Base-by-base conservation (phyloP, 2,329 filamentous ascomycete genomes). In the Epichloe coenophiala region DNA sequence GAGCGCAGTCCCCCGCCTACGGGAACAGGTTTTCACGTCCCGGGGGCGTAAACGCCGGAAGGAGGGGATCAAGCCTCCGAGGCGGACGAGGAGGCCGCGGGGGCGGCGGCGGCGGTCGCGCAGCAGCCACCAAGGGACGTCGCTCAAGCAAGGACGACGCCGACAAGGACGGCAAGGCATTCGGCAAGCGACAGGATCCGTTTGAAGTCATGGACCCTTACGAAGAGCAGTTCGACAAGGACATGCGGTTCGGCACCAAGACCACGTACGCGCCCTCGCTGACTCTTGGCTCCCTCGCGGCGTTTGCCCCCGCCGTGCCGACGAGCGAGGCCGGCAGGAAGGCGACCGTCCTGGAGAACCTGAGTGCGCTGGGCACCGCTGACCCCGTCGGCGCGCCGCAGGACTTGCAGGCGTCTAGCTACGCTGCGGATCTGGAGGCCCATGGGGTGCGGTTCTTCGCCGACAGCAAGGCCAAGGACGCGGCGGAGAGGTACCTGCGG, bases 311-410 rank as follows among this genome's bases (percentile, higher is more conserved):
- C 11, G 57, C 57, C 17, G 53, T 58, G 27, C 60, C 65, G 37
- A 58, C 60, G 31, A 58, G 58, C 15, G 37, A 55, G 5, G 54
- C 60, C 21, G 60, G 65, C 46, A 61, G 60, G 15, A 54, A 57
- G 41, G 65, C 67, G 5, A 58, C 63, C 15, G 63, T 70, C 37
- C 52, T 70, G 51, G 58, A 63, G 52, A 68, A 61, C 48, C 62
- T 71, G 47, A 64, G 62, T 44, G 56, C 62, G 6, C 58, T 71
- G 17, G 65, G 61, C 40, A 60, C 61, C n/a, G 63, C 63, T 9
- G 67, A 68, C 39, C 60, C 59, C 38, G 57, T 68, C 40, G 64
- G 63, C 49, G 53, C 57, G 40, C 59, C 63, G 45, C 58, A 61
- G 53, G 52, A 55, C 4, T 56, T 66, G 52, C 60, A 63, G 51